Conservation (phyloP, 2,329 filamentous ascomycete species). For the Diaporthe citriasiana region DNA sequence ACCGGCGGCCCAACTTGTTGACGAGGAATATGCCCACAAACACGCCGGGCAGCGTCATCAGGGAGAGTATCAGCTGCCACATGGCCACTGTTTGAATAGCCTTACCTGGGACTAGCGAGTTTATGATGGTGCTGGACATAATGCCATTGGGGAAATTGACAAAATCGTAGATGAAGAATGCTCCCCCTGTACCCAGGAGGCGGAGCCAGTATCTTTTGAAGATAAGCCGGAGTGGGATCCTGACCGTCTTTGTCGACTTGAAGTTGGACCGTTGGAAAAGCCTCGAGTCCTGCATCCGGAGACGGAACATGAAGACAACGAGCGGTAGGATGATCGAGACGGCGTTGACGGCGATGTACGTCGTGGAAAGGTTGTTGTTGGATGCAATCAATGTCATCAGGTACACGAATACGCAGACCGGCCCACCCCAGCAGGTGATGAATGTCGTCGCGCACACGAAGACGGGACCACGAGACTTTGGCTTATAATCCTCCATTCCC, state of each 20-base stretch:
- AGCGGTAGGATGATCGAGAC: conserved; percentile 52
- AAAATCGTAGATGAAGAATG: conserved; percentile 67
- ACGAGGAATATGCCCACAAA: conserved; percentile 63
- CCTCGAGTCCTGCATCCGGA: conserved; percentile 53
- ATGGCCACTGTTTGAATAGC: conserved; percentile 60
- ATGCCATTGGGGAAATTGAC: conserved; percentile 61
- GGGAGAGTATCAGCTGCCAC: conserved; percentile 62
- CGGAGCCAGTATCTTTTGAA: conserved; percentile 62
- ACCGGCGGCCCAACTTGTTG: conserved; percentile 62
- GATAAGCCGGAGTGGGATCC: conserved; percentile 51
- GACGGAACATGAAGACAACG: conserved; percentile 50
- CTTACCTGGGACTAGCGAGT: conserved; percentile 53
- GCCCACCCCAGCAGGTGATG: conserved; percentile 52
- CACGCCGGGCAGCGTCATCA: conserved; percentile 63
- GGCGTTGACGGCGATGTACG: conserved; percentile 50
- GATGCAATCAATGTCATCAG: conserved; percentile 53
- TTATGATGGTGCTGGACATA: conserved; percentile 60
- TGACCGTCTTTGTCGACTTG: conserved; percentile 44
- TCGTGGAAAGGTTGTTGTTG: conserved; percentile 50
- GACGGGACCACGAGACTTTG: conserved; percentile 51
- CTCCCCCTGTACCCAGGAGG: conserved; percentile 61
- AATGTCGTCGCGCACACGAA: conserved; percentile 54
- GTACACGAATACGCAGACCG: conserved; percentile 54
- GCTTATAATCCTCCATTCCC: conserved; percentile 47
- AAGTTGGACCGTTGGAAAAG: conserved; percentile 53